These are phyloP conservation scores for Schoenoplectus triqueter DNA, from an alignment of 202 grass and related monocot species.

Conservation along the genomic window DNA sequence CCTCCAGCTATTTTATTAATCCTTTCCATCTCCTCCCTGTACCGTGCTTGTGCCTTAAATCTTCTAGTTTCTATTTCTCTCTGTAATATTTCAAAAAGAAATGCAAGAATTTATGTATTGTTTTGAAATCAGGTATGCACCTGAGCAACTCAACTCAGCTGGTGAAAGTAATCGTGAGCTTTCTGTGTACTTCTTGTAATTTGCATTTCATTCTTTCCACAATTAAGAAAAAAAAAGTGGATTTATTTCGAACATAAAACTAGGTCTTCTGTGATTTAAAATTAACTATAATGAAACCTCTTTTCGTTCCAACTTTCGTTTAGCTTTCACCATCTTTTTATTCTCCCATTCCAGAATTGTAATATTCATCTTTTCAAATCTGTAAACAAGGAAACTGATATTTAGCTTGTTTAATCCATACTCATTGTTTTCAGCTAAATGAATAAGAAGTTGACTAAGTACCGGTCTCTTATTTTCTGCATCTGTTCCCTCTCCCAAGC, in stretches of 20 bases:
- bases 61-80: slow-evolving; percentile 48
- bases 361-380: slow-evolving; percentile 64
- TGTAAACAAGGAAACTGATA: slow-evolving; percentile 34
- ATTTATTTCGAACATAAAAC: not conserved
- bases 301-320: slow-evolving; percentile 53
- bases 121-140: not conserved
- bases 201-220: not conserved
- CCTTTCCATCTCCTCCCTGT: slow-evolving; percentile 59
- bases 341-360: slow-evolving; percentile 83
- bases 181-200: not conserved
- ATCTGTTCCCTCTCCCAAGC: slow-evolving; percentile 80
- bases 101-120: not conserved
- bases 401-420: not conserved
- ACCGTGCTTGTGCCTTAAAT: slow-evolving; percentile 47
- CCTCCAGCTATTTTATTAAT: slow-evolving; percentile 62
- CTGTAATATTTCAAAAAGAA: slow-evolving; percentile 46
- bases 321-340: slow-evolving; percentile 77
- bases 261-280: slow-evolving; percentile 29
- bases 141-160: not conserved
- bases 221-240: not conserved
- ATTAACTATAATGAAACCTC: slow-evolving; percentile 63
- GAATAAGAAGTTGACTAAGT: slow-evolving; percentile 14
- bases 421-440: not conserved
- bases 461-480: slow-evolving; percentile 58
- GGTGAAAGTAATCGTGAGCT: not conserved